phyloP scores from a whole-genome alignment of 2,329 filamentous ascomycete genomes.

The Coleophoma cylindrospora region DNA sequence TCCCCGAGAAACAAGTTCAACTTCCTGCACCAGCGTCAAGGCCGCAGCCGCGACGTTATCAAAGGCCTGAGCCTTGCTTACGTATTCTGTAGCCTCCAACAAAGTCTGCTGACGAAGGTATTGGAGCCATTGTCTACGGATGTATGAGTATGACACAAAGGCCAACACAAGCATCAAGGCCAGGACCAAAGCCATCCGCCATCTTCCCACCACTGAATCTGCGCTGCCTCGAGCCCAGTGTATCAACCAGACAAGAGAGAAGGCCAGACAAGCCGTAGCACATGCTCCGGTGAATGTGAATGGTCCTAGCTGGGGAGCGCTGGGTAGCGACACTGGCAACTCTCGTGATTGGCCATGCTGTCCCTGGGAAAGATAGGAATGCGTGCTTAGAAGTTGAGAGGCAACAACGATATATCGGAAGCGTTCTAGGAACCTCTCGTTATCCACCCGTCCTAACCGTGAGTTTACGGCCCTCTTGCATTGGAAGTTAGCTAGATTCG shows the following conservation, averaged over 20 bases:
- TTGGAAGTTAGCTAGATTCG: slow-evolving; percentile 13
- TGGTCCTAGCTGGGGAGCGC: slow-evolving; percentile 27
- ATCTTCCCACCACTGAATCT: slow-evolving; percentile 48
- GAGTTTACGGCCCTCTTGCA: slow-evolving; percentile 64
- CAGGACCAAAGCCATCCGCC: slow-evolving; percentile 42
- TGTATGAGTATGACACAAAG: slow-evolving; percentile 62
- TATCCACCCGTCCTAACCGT: slow-evolving; percentile 70
- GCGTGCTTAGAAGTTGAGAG: slow-evolving; percentile 78
- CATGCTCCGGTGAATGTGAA: slow-evolving; percentile 62
- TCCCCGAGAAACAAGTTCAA: slow-evolving; percentile 89
- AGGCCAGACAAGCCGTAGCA: slow-evolving; percentile 57
- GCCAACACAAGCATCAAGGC: slow-evolving; percentile 45
- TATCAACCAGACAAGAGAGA: slow-evolving; percentile 54
- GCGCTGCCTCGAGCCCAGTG: slow-evolving; percentile 61
- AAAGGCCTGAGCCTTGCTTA: slow-evolving; percentile 72
- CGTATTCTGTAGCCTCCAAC: slow-evolving; percentile 61
- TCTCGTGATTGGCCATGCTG: slow-evolving; percentile 17
- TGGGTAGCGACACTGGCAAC: slow-evolving; percentile 8
- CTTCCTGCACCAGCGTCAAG: slow-evolving; percentile 81
- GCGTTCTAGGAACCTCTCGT: slow-evolving; percentile 80
- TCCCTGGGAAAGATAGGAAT: slow-evolving; percentile 45
- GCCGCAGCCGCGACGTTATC: slow-evolving; percentile 73
- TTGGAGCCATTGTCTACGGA: slow-evolving; percentile 76
- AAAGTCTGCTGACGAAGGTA: slow-evolving; percentile 73
- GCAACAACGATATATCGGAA: slow-evolving; percentile 92